Base-by-base conservation (phyloP, 192 early-diverging fungal genomes). In the Jimgerdemannia flammicorona region DNA sequence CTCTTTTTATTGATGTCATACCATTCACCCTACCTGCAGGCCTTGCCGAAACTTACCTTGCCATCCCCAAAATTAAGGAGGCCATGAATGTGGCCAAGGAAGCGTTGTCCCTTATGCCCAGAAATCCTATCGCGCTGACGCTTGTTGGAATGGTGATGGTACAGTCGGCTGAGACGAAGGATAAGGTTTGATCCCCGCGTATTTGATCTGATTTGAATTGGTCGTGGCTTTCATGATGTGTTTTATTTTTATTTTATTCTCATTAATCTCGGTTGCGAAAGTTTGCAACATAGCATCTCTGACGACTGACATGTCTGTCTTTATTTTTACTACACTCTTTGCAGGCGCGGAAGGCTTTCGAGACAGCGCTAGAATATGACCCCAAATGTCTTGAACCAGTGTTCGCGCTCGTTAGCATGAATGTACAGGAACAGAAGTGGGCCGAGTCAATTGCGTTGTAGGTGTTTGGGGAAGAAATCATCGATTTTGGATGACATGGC, bases 21-120 rank as follows among this genome's bases (percentile, higher is more conserved):
- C 29, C 29, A 29, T 29, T 29, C 29, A 29, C 29, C 1, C 29
- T 29, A 29, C 29, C 1, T 29, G 29, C 49, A 59, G 49, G 49
- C 49, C 14, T 59, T 10, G 49, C 40, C 8, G 67, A 68, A 18
- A 68, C 67, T 18, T 68, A 68, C 2, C 67, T 68, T 18, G 67
- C 67, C 1, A 68, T 68, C 29, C 67, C 67, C 19, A 20, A 41
- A 19, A 68, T 68, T 9, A 68, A 68, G 18, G 67, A 68, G 40
- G 67, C 67, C 6, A 68, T 68, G 67, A 0, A 20, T 68, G 67
- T 68, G 6, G 67, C 67, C 40, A 68, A 68, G 40, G 67, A 68
- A 18, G 67, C 67, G 7, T 19, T 68, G 29, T 20, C 19, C 19
- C 18, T 20, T 6, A 41, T 68, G 67, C 67, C 67, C 18, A 20